Conservation (phyloP, 306 rosid genomes). For the Parietaria judaica region DNA sequence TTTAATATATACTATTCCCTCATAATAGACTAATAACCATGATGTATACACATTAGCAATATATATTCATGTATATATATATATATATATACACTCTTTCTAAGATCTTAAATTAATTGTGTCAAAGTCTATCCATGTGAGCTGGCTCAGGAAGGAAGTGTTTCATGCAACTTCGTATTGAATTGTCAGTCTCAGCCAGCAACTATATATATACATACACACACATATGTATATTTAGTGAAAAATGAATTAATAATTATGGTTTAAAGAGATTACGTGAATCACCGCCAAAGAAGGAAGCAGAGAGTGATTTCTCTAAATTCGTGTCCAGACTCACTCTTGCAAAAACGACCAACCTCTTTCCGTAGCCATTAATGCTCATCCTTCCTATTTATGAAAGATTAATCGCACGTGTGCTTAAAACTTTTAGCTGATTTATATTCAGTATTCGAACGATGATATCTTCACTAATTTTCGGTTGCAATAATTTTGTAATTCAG, state of each 20-base stretch:
- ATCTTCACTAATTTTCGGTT: too few relatives aligned
- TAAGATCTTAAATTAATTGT: background rate
- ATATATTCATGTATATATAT: background rate
- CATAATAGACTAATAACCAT: background rate
- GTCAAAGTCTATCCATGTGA: slow-evolving; percentile 2
- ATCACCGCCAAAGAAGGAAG: background rate
- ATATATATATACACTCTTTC: background rate
- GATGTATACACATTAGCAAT: background rate
- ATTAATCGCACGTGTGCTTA: too few relatives aligned
- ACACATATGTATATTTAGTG: background rate
- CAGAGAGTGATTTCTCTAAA: too few relatives aligned
- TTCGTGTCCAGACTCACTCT: too few relatives aligned
- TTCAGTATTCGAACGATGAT: too few relatives aligned
- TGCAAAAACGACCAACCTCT: background rate
- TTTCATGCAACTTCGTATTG: background rate
- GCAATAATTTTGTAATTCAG: too few relatives aligned
- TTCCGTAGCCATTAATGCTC: background rate
- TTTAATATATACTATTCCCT: background rate
- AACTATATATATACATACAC: background rate
- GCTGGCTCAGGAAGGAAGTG: slow-evolving; percentile 7
- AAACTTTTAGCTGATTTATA: too few relatives aligned
- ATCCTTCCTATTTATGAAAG: too few relatives aligned
- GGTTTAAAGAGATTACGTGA: background rate
- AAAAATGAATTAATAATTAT: too few relatives aligned
- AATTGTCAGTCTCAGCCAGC: slow-evolving; percentile 9